Evolutionary conservation across 106 monocot genomes (phyloP).

Genomic region (Iris macrosiphon): DNA sequence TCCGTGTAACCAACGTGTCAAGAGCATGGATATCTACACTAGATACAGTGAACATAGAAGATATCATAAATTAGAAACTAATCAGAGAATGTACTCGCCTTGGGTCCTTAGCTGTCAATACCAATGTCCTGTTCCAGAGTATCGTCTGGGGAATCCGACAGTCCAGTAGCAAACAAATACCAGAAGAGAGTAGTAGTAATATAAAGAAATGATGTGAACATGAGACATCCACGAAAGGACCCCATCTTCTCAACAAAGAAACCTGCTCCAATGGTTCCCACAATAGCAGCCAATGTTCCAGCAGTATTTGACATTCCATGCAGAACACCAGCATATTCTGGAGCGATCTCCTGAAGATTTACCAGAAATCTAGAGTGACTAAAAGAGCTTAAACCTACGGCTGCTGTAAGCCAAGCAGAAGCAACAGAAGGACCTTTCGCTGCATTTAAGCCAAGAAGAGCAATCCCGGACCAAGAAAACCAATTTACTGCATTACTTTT

Average conservation of each 20-base stretch:
- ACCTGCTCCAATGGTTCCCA: constrained; percentile 91
- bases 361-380: constrained; percentile 94
- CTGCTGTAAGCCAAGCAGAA: constrained; percentile 76
- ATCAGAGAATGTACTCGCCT: too few species aligned
- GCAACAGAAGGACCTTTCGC: constrained; percentile 53
- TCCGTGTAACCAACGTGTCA: too few species aligned
- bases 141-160: too few species aligned
- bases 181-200: constrained; percentile 64
- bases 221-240: constrained; percentile 84
- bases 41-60: too few species aligned
- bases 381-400: constrained; percentile 89
- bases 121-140: too few species aligned
- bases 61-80: too few species aligned
- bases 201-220: constrained; percentile 74
- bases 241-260: constrained; percentile 89
- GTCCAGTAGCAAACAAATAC: constrained; percentile 75
- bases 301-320: constrained; percentile 96
- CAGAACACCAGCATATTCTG: constrained; percentile 76
- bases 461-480: constrained; percentile 80
- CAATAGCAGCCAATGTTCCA: constrained; percentile 78
- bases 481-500: constrained; percentile 96
- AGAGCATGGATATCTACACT: too few species aligned
- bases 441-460: constrained; percentile 66
- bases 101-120: too few species aligned
- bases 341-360: constrained; percentile 94